Percentiles rank a stretch among this genome's conserved stretches.
Evolutionary conservation across 495 filamentous ascomycete genomes (phyloP).

Genomic region (Cercophora samala): DNA sequence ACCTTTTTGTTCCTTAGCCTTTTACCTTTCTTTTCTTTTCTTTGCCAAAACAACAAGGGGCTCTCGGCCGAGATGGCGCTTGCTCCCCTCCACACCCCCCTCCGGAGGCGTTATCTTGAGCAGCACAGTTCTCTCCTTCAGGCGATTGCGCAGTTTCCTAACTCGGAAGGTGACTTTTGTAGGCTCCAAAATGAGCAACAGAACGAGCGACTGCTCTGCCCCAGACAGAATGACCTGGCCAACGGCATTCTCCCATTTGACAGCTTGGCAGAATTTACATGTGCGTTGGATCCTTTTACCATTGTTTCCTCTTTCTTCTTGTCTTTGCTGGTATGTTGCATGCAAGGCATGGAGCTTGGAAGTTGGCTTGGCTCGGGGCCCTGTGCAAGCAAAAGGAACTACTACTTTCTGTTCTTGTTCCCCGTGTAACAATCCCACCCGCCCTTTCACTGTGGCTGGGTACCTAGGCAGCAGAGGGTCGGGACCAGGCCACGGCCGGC

Average conservation of each 20-base stretch:
- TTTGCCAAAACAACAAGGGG: no score
- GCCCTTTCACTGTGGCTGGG: neutral
- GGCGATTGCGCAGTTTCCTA: slow-evolving; percentile 8
- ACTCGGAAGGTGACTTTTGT: slow-evolving; percentile 12
- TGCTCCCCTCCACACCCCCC: neutral
- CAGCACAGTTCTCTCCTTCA: no score
- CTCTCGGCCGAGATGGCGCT: neutral
- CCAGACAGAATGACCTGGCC: neutral
- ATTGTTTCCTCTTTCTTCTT: neutral
- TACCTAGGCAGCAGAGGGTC: neutral
- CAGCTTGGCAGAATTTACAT: slow-evolving; percentile 20
- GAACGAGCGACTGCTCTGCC: neutral
- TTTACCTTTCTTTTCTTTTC: neutral
- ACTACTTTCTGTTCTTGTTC: slow-evolving; percentile 22
- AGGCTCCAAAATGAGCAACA: neutral
- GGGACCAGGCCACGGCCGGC: no score
- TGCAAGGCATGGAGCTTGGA: neutral
- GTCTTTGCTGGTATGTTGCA: no score
- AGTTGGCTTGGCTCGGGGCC: neutral
- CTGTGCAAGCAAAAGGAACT: slow-evolving; percentile 5
- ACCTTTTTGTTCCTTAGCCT: neutral
- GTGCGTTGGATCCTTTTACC: slow-evolving; percentile 5
- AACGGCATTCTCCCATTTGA: neutral
- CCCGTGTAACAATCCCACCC: slow-evolving; percentile 10
- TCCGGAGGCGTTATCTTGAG: neutral